Conservation (phyloP, 352 stramenopile genomes). For the Globisporangium ultimum region DNA sequence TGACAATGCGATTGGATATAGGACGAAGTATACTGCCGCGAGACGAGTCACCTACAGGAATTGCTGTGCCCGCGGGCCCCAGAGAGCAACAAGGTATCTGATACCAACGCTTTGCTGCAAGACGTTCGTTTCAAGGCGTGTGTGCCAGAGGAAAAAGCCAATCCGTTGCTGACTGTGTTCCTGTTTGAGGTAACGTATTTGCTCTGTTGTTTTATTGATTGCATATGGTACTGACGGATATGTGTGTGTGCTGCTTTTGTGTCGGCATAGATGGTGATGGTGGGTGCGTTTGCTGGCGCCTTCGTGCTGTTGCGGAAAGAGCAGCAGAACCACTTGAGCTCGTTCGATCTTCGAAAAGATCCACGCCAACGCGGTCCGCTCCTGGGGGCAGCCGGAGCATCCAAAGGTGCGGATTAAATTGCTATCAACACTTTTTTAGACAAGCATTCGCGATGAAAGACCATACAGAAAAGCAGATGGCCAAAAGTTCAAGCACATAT, state of each 20-base stretch:
- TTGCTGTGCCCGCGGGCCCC: conserved; percentile 39
- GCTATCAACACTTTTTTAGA: background rate
- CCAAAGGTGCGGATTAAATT: conserved; percentile 10
- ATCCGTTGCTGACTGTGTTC: conserved; percentile 42
- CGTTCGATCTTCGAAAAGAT: conserved; percentile 74
- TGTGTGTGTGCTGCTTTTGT: background rate
- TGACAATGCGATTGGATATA: background rate
- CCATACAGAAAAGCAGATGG: background rate
- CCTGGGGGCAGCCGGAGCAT: conserved; percentile 12
- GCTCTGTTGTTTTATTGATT: too few species aligned
- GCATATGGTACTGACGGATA: background rate
- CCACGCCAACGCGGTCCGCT: conserved; percentile 46
- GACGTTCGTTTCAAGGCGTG: conserved; percentile 61
- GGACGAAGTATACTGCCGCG: conserved; percentile 62
- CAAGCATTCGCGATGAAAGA: background rate
- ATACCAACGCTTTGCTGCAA: conserved; percentile 9
- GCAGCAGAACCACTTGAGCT: conserved; percentile 73
- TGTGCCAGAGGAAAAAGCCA: conserved; percentile 29
- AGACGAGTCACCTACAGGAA: conserved; percentile 69
- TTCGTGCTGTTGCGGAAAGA: conserved; percentile 54
- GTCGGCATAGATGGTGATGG: conserved; percentile 49
- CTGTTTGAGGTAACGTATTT: conserved; percentile 60
- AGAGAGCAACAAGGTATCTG: conserved; percentile 18
- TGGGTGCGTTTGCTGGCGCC: conserved; percentile 33
- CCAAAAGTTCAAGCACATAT: background rate